Evolutionary conservation across 164 flowering plant species (phyloP).

Genomic region (Santalum album): DNA sequence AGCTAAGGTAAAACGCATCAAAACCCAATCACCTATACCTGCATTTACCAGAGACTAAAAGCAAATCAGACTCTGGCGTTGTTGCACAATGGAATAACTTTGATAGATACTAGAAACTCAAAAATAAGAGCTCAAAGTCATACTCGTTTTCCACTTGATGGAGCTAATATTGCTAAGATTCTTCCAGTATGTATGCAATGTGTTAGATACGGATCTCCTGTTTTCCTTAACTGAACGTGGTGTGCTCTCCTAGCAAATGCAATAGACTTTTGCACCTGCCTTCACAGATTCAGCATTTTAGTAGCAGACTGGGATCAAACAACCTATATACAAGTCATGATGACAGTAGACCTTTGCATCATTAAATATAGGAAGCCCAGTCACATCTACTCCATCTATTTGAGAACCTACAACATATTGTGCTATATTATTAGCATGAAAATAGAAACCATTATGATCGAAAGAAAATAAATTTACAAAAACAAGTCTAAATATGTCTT

Average conservation of each 20-base stretch:
- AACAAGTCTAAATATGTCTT: no score
- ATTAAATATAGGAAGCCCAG: conserved; percentile 66
- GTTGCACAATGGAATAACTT: background rate
- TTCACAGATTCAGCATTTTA: conserved; percentile 35
- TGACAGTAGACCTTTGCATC: conserved; percentile 55
- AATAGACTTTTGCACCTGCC: conserved; percentile 95
- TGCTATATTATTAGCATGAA: background rate
- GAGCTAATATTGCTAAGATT: conserved; percentile 73
- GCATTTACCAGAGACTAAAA: no score
- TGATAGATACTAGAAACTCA: background rate
- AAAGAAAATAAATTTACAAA: no score
- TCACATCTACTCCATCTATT: conserved; percentile 82
- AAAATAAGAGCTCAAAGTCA: conserved; percentile 3
- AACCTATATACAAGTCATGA: conserved; percentile 11
- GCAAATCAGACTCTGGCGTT: no score
- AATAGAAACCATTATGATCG: background rate
- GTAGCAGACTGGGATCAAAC: conserved; percentile 9
- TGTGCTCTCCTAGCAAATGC: conserved; percentile 87
- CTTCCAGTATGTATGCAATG: conserved; percentile 90
- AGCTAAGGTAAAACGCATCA: no score
- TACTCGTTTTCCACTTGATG: conserved; percentile 72
- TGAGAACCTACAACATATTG: conserved; percentile 34
- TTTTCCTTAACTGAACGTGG: conserved; percentile 68
- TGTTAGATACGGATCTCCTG: conserved; percentile 75
- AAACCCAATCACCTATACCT: no score